phyloP scores from a whole-genome alignment of 495 filamentous ascomycete species.

The Jackrogersella minutella region DNA sequence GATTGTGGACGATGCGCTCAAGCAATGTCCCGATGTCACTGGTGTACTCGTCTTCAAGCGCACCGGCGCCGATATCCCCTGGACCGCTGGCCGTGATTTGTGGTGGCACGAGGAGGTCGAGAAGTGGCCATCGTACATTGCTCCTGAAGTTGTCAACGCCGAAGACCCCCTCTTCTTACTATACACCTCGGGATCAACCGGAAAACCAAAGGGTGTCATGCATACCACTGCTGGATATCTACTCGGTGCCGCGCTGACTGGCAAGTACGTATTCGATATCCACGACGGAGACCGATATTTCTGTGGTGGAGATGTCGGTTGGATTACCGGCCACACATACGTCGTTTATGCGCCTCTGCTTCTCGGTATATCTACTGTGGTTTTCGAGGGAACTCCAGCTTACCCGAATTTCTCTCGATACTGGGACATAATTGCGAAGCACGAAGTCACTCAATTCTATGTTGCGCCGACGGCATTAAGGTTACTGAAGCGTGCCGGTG shows the following conservation, averaged over 20 bases:
- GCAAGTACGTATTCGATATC: constrained; percentile 99
- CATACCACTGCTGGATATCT: constrained; percentile 97
- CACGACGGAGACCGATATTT: constrained; percentile 93
- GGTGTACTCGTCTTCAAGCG: constrained; percentile 93
- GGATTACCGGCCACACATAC: constrained; percentile 99
- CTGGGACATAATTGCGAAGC: constrained; percentile 97
- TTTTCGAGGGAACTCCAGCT: constrained; percentile 98
- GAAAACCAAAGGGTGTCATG: constrained; percentile 99
- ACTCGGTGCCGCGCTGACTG: constrained; percentile 88
- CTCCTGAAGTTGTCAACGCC: constrained; percentile 85
- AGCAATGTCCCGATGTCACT: constrained; percentile 91
- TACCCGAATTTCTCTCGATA: constrained; percentile 98
- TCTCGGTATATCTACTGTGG: constrained; percentile 90
- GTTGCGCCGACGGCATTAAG: constrained; percentile 95
- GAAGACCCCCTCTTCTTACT: constrained; percentile 98
- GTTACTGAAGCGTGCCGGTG: constrained; percentile 91
- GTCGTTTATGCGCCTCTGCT: constrained; percentile 96
- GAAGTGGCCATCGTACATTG: constrained; percentile 90
- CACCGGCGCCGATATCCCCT: constrained; percentile 91
- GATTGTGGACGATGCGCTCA: constrained; percentile 97
- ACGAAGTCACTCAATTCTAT: constrained; percentile 97
- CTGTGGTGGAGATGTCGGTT: constrained; percentile 97
- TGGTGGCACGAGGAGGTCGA: constrained; percentile 99
- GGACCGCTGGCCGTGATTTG: constrained; percentile 85
- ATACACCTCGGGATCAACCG: constrained; percentile 97